Evolutionary conservation across 768 basidiomycete species (phyloP).

Genomic region (Lactarius pseudohatsudake): DNA sequence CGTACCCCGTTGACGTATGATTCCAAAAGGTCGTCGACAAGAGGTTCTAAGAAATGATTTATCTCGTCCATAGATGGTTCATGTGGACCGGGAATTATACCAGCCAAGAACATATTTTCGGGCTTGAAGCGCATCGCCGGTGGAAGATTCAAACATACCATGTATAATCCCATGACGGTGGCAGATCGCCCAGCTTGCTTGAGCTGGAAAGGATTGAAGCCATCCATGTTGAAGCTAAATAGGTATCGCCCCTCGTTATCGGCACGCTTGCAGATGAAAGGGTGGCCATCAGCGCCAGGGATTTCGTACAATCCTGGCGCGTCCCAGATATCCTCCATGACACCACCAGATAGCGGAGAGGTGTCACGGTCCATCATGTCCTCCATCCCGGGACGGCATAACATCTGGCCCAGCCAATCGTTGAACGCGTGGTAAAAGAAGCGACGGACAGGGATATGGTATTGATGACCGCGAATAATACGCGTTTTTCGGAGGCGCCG

Average conservation of each 20-base stretch:
- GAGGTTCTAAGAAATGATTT: slow-evolving; percentile 41
- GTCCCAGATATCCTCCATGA: slow-evolving; percentile 20
- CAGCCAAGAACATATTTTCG: slow-evolving; percentile 45
- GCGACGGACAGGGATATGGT: neutral
- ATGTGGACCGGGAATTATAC: slow-evolving; percentile 43
- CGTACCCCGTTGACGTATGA: slow-evolving; percentile 38
- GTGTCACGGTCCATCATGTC: neutral
- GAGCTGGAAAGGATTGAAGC: slow-evolving; percentile 40
- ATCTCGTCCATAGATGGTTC: slow-evolving; percentile 37
- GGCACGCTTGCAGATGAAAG: neutral
- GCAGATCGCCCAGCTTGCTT: slow-evolving; percentile 34
- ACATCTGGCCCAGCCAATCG: slow-evolving; percentile 10
- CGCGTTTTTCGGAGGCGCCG: neutral
- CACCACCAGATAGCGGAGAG: neutral
- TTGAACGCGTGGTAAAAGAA: slow-evolving; percentile 20
- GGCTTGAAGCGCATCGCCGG: slow-evolving; percentile 36
- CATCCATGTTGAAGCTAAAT: slow-evolving; percentile 38
- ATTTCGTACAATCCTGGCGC: neutral
- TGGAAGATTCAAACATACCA: slow-evolving; percentile 42
- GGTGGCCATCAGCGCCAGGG: slow-evolving; percentile 2
- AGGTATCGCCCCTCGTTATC: slow-evolving; percentile 30
- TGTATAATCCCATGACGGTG: slow-evolving; percentile 35
- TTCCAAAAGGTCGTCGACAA: slow-evolving; percentile 39
- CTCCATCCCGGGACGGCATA: slow-evolving; percentile 13
- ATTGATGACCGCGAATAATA: neutral